Percentiles rank a stretch among this genome's conserved stretches.
These are phyloP conservation scores for Aurantiochytrium sp. DNA, from an alignment of 108 stramenopile species.

Conservation along the genomic window DNA sequence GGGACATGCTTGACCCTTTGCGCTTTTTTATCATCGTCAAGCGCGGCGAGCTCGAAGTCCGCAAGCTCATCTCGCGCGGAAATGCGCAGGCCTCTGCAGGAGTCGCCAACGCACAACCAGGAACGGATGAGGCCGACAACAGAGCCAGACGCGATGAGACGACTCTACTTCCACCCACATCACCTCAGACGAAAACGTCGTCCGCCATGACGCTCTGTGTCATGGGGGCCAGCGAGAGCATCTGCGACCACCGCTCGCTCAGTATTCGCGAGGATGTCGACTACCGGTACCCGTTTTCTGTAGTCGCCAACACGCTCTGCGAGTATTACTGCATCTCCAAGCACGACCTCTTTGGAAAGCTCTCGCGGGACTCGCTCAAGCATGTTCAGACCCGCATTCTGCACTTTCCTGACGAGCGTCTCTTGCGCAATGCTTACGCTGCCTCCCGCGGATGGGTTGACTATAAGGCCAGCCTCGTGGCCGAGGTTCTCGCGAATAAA, in stretches of 20 bases:
- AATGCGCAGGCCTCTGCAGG: no score
- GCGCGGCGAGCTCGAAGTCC: constrained; percentile 4
- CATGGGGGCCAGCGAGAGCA: not conserved
- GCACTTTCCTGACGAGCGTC: not conserved
- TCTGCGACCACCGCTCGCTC: not conserved
- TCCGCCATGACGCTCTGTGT: not conserved
- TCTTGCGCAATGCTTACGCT: not conserved
- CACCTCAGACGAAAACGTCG: no score
- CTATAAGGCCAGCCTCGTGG: not conserved
- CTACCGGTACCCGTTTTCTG: not conserved
- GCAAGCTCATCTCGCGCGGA: not conserved
- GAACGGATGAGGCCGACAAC: no score
- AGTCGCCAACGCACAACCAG: no score
- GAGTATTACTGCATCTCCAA: constrained; percentile 26
- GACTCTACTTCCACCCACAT: no score
- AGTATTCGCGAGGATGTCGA: not conserved
- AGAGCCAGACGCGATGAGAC: no score
- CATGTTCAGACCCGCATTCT: not conserved
- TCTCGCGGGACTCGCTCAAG: not conserved
- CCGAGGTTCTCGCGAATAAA: not conserved
- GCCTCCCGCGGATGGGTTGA: not conserved
- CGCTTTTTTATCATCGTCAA: constrained; percentile 6
- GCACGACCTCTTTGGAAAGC: constrained; percentile 24
- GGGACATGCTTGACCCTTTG: not conserved
- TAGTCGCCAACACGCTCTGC: not conserved